phyloP scores from a whole-genome alignment of 192 early-diverging fungal genomes.

The Globomyces pollinis-pini region DNA sequence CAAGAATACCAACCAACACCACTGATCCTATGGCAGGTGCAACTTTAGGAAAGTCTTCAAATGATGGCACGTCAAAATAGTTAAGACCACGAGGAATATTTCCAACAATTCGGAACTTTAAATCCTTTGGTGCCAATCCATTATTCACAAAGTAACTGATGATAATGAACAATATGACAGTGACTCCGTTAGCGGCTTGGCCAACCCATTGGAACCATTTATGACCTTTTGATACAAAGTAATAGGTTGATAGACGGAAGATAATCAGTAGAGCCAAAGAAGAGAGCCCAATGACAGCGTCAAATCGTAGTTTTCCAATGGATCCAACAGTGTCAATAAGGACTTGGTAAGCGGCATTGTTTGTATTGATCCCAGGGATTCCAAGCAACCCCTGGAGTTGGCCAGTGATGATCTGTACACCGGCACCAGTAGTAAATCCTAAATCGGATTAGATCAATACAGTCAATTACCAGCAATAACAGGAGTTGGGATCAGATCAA shows the following conservation, averaged over 20 bases:
- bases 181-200: conserved; percentile 66
- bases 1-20: conserved; percentile 71
- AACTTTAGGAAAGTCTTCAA: conserved; percentile 19
- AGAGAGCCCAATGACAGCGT: conserved; percentile 57
- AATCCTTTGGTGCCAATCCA: conserved; percentile 21
- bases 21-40: conserved; percentile 53
- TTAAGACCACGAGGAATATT: conserved; percentile 68
- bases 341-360: conserved; percentile 63
- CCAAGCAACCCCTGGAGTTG: conserved; percentile 78
- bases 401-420: conserved; percentile 67
- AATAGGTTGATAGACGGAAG: neutral
- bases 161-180: conserved; percentile 66
- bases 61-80: conserved; percentile 34
- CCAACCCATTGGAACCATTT: conserved; percentile 54
- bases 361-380: conserved; percentile 65
- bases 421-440: conserved; percentile 83
- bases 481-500: conserved; percentile 78
- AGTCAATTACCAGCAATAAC: conserved; percentile 81
- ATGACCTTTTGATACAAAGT: conserved; percentile 9
- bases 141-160: conserved; percentile 61
- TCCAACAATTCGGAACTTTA: conserved; percentile 48
- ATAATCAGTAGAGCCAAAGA: conserved; percentile 18
- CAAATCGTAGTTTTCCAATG: conserved; percentile 34
- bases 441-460: no score
- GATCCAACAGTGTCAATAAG: conserved; percentile 55